Conservation (phyloP, 2,329 filamentous ascomycete species). For the Fusarium sp. region DNA sequence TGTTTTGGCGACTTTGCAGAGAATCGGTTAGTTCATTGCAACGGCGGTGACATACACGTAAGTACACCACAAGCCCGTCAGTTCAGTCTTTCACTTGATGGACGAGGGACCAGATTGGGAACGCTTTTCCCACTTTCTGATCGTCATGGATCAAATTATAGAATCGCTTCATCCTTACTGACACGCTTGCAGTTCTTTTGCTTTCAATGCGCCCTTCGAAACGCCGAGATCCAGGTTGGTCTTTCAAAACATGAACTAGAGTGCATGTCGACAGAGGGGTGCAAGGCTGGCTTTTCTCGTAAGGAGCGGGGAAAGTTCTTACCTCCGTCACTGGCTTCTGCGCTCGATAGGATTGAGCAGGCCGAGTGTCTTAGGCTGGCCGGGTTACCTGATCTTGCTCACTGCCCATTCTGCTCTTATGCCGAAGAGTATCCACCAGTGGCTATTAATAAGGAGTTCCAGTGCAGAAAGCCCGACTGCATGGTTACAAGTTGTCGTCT, state of each 20-base stretch:
- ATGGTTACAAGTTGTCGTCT: slow-evolving; percentile 72
- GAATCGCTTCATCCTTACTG: slow-evolving; percentile 1
- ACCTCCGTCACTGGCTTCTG: slow-evolving; percentile 66
- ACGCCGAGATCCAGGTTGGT: slow-evolving; percentile 76
- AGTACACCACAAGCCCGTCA: slow-evolving; percentile 24
- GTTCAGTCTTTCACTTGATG: neutral
- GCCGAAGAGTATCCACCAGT: slow-evolving; percentile 77
- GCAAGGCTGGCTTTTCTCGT: slow-evolving; percentile 68
- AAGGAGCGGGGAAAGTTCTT: slow-evolving; percentile 68
- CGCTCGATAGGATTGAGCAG: slow-evolving; percentile 77
- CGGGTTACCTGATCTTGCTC: slow-evolving; percentile 76
- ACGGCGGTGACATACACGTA: slow-evolving; percentile 65
- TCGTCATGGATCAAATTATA: neutral
- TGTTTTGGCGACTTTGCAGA: slow-evolving; percentile 76
- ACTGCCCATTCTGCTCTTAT: slow-evolving; percentile 85
- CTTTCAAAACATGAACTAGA: slow-evolving; percentile 72
- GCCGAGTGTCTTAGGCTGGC: slow-evolving; percentile 76
- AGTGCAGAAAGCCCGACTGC: slow-evolving; percentile 75
- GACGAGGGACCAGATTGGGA: neutral
- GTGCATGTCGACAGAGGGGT: slow-evolving; percentile 78
- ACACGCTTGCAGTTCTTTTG: slow-evolving; percentile 69
- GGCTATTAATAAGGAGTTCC: slow-evolving; percentile 77
- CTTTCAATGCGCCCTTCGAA: slow-evolving; percentile 69
- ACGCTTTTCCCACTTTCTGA: neutral
- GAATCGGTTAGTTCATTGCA: slow-evolving; percentile 76